Base-by-base conservation (phyloP, 2,329 filamentous ascomycete species). In the Aspergillus puulaauensis region DNA sequence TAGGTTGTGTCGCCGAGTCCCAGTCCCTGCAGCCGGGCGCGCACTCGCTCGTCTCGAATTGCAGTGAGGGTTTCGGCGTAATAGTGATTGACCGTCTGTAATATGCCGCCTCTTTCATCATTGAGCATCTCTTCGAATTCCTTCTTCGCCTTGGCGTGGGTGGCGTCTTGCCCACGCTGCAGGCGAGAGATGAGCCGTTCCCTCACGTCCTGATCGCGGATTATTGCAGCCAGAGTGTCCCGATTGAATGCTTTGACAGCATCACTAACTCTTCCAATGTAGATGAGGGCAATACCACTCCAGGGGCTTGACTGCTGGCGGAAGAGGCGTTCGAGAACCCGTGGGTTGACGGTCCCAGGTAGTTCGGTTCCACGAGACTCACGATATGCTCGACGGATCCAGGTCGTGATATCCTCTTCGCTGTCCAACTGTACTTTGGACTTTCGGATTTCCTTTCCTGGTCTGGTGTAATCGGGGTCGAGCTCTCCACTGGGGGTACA, bases 21-120 rank as follows among this genome's bases (percentile, higher is more conserved):
- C 12, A 54, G 37, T 3, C 19, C 15, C 15, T 60, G 46, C 7
- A 64, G 46, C 12, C 61, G 47, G 1, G 23, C 17, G 7, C 54
- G 17, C 15, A 58, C 54, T 41, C 65, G 37, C 24, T 68, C 58
- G 6, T 62, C 35, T 6, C 66, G 61, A 15, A 61, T 63, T 1
- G 56, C 53, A 4, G 40, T 68, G 1, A 80, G 64, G 31, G 75
- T 78, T 3, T 77, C 70, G 53, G 74, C 78, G 68, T 83, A 86
- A 52, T 79, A 78, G 41, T 80, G 77, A 57, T 86, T 83, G 21
- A 77, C 68, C 0, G 84, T 86, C n/a, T 73, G 68, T 0, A 82
- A 77, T 0, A 69, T 75, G 0, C 75, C 75, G 0, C 70, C 65
- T 1, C 76, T 68, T 65, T 86, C 83, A 3, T 84, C 76, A 0